A percentile compares a stretch with the other conserved stretches of the same genome.
Conservation (phyloP, 2,329 filamentous ascomycete species). For the Blastomyces silverae region DNA sequence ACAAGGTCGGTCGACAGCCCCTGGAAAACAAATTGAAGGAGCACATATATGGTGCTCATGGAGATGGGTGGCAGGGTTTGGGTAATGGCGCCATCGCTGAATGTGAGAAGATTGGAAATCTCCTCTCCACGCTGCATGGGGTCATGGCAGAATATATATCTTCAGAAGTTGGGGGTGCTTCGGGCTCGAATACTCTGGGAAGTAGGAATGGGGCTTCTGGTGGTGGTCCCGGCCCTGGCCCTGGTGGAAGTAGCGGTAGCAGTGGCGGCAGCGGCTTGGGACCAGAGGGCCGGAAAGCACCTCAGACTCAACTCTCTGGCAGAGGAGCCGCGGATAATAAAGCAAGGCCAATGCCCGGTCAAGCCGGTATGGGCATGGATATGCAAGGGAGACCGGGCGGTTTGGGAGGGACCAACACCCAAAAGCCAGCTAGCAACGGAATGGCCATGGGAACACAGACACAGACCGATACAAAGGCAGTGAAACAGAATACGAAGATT, state of each 20-base stretch:
- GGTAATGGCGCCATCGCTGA: slow-evolving; percentile 35
- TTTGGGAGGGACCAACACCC: neutral
- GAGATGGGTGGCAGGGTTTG: slow-evolving; percentile 38
- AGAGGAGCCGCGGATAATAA: neutral
- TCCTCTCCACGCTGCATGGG: slow-evolving; percentile 25
- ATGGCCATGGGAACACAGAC: neutral
- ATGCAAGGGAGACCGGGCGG: neutral
- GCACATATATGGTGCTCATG: slow-evolving; percentile 33
- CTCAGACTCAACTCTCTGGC: neutral
- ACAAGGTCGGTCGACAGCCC: slow-evolving; percentile 19
- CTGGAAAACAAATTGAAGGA: slow-evolving; percentile 27
- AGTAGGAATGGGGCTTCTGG: neutral
- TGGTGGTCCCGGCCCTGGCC: neutral
- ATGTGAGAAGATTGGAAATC: slow-evolving; percentile 29
- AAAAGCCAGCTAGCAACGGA: neutral
- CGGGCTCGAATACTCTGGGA: neutral
- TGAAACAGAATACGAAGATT: slow-evolving; percentile 1
- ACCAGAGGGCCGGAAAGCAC: neutral
- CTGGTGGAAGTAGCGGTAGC: neutral
- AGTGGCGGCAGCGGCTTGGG: neutral
- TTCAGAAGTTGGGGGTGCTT: neutral
- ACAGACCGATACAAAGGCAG: neutral
- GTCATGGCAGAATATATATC: slow-evolving; percentile 18
- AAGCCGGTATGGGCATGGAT: neutral
- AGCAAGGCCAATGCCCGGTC: neutral